phyloP scores from a whole-genome alignment of 208 protist genomes.

The Herpetomonas muscarum region DNA sequence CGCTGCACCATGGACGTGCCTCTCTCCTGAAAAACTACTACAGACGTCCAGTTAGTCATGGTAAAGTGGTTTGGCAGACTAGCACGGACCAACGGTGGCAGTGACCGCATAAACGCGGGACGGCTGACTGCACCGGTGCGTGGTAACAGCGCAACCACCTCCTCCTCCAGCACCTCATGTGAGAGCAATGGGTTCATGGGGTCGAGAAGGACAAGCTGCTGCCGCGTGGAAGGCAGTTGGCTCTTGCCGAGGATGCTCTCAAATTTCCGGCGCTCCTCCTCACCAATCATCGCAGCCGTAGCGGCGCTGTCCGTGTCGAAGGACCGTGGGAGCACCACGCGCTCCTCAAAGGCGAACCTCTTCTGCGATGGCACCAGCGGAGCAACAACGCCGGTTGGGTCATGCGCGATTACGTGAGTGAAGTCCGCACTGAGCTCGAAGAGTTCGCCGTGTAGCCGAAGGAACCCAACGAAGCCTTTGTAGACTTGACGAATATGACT shows the following conservation, averaged over 20 bases:
- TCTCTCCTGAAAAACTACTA: constrained; percentile 30
- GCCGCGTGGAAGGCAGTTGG: constrained; percentile 55
- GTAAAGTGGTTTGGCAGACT: constrained; percentile 42
- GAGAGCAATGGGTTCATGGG: constrained; percentile 74
- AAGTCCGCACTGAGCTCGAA: constrained; percentile 77
- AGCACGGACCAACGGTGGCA: constrained; percentile 72
- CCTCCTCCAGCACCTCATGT: constrained; percentile 62
- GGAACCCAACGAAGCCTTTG: constrained; percentile 70
- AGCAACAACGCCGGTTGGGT: constrained; percentile 49
- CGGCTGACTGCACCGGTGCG: constrained; percentile 28
- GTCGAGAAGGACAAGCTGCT: constrained; percentile 73
- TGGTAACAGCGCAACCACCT: constrained; percentile 63
- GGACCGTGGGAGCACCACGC: constrained; percentile 53
- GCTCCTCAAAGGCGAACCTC: constrained; percentile 56
- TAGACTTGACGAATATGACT: constrained; percentile 39
- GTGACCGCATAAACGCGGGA: constrained; percentile 17
- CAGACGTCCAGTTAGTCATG: constrained; percentile 30
- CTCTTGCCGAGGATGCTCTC: constrained; percentile 35
- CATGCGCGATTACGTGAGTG: constrained; percentile 75
- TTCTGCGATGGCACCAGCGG: constrained; percentile 65
- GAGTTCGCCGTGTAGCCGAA: constrained; percentile 78
- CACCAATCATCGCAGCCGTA: constrained; percentile 45
- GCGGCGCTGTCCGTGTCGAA: constrained; percentile 54
- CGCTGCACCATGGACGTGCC: constrained; percentile 47
- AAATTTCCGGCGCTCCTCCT: constrained; percentile 41